Evolutionary conservation across 1,284 basidiomycete species (phyloP), one percentile per base, ranked within the genome.

Genomic region (Xanthoconium separans): DNA sequence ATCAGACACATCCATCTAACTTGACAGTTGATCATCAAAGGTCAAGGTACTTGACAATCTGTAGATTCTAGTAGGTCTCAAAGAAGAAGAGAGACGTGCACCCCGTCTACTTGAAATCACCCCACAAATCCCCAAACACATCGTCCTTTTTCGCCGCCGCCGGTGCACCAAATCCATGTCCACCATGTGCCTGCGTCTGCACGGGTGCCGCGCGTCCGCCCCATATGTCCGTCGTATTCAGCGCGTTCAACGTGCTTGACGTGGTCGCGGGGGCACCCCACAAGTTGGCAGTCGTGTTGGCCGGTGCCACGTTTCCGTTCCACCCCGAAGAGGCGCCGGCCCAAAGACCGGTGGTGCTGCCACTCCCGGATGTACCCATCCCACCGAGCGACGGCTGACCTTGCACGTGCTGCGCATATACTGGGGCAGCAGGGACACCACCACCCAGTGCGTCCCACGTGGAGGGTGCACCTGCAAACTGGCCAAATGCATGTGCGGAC

Each of bases 91-190:
- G n/a, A 31, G 12, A 31, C 8, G 22, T 24, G 16, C 22, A n/a
- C 9, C 27, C 4, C 24, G 6, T 3, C 67, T 77, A 88, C 76
- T 89, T 90, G 71, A 89, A 89, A 41, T 85, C 81, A 46, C 87
- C 87, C 89, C 89, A 91, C 46, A 91, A 69, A 69, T 91, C 89
- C 5, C 87, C 87, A 66, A 91, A 91, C 7, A 76, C 82, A 63
- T 91, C 89, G 59, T 91, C 87, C 68, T 89, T 86, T 76, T 88
- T 87, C 43, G 70, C 58, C 34, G 70, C 57, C 15, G 69, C 57
- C 43, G 70, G 58, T 34, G 67, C 68, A 60, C 77, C 75, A 29
- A 73, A 12, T 59, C 77, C 74, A 42, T 20, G 44, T 1, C 16
- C 22, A 18, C 18, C 20, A 5, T 20, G 30, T 16, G 41, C 24